Evolutionary conservation across 164 flowering plant species (phyloP), one percentile per base, ranked within the genome.

Genomic region (Sextonia rubra): DNA sequence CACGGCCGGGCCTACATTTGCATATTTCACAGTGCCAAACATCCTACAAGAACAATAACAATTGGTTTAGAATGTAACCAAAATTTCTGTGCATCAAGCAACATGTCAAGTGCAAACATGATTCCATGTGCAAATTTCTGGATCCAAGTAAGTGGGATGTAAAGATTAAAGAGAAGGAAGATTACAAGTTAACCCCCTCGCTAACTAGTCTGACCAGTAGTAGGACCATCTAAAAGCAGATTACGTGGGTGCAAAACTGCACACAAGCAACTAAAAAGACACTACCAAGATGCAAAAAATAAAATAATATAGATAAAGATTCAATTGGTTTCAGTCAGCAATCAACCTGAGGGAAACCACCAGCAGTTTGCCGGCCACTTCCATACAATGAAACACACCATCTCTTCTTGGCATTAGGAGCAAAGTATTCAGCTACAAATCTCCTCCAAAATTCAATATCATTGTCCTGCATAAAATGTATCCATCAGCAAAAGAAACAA

Each of bases 11-110:
- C 82, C 89, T 96, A 70, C 89, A 88, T 71, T 91, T 93, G 85
- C 99, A 96, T 81, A 96, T 96, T 77, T 92, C 98, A 85, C 99
- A 96, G 75, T 96, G 98, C 99, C 98, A 96, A 60, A 86, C 94
- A 86, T 96, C 99, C 99, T 96, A 90, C 72, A 82, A 77, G 9
- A 37, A 37, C 44, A 73, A 67, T 60, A 20, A 17, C 66, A 73
- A 66, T 32, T 37, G 44, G 8, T 37, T 37, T 9, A 37, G 11
- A 37, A 37, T 37, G 44, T 37, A 1, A 37, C 8, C 44, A 37
- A 9, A 37, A 37, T 37, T 37, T 8, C 44, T 5, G 8, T 37
- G 44, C 44, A 37, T 37, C 44, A 32, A 37, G 11, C 11, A 37
- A 37, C 8, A 9, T 37, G 1, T 37, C 44, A 37, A 37, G 44